Base-by-base conservation (phyloP, 495 filamentous ascomycete genomes). In the Pseudotulostoma volvatum region DNA sequence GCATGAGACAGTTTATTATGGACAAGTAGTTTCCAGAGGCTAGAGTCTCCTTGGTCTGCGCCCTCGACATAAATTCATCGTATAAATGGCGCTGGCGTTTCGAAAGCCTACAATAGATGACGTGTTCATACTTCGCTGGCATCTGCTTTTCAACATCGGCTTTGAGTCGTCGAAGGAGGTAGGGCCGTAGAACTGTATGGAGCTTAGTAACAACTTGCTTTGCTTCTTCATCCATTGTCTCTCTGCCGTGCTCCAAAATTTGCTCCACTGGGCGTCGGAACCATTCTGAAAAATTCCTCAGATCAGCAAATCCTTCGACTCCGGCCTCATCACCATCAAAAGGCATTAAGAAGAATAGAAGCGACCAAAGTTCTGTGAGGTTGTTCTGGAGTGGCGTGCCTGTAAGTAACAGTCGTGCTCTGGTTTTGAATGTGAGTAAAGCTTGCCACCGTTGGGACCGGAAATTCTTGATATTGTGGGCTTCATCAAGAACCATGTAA, bases 391-490 rank as follows among this genome's bases (percentile, higher is more conserved):
- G 64, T 1, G 92, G 92, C 3, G 92, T 99, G 37, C 92, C 92
- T 0, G 92, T 99, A 3, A 99, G 67, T 2, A 99, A 68, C 25
- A 99, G 70, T 16, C 92, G 72, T 16, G 86, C 79, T 34, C 77
- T 73, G 2, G 88, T 94, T 44, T 84, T 81, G 60, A 96, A 92
- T 1, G 77, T 90, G 4, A 99, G 72, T 36, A 99, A 64, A 0
- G 83, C 84, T 53, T 96, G 88, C 90, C 90, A 99, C 42, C 88
- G 68, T 54, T 93, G 86, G 0, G 88, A 93, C 46, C 87, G 84
- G 67, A 95, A 96, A 53, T 99, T 99, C 56, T 96, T 96, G 68
- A 99, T 99, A 55, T 96, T 96, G 56, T 99, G 92, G 1, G 92
- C 92, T 61, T 99, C 92, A 53, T 99, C 92, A 11, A 99, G 73